These are phyloP conservation scores for Arachis hypogaea DNA, from an alignment of 306 rosid genomes.

Conservation along the genomic window DNA sequence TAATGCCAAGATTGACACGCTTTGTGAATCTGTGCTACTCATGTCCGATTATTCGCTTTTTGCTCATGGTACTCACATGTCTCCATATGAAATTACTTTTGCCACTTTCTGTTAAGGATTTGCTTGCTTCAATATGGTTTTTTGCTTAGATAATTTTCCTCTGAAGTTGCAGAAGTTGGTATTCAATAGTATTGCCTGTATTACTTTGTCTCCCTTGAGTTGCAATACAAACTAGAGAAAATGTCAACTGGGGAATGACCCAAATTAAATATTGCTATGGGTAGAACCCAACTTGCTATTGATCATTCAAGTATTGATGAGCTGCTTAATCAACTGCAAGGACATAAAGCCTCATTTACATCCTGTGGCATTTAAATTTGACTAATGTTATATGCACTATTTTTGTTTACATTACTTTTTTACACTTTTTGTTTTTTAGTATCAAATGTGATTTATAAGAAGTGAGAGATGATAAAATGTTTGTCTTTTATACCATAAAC, in stretches of 20 bases:
- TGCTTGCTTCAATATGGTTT: too few species aligned
- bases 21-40: slow-evolving; percentile 66
- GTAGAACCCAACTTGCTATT: slow-evolving; percentile 22
- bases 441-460: too few species aligned
- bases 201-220: slow-evolving; percentile 6
- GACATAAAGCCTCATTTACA: slow-evolving; percentile 17
- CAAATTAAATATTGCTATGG: neutral
- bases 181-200: slow-evolving; percentile 2
- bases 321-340: slow-evolving; percentile 15
- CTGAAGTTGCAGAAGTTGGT: neutral
- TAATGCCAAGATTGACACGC: slow-evolving; percentile 65
- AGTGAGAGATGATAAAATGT: too few species aligned
- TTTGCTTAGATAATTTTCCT: slow-evolving; percentile 7
- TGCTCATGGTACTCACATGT: slow-evolving; percentile 52
- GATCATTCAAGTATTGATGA: slow-evolving; percentile 1
- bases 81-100: slow-evolving; percentile 16
- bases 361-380: neutral
- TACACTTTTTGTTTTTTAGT: too few species aligned
- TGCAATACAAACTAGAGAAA: slow-evolving; percentile 27
- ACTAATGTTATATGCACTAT: too few species aligned
- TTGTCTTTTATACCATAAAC: too few species aligned
- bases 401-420: too few species aligned
- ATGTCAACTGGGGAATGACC: slow-evolving; percentile 6
- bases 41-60: slow-evolving; percentile 88
- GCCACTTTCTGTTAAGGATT: too few species aligned